A percentile compares a stretch with the other conserved stretches of the same genome.
These are phyloP conservation scores for Suillus paluster DNA, from an alignment of 768 basidiomycete species.

Conservation along the genomic window DNA sequence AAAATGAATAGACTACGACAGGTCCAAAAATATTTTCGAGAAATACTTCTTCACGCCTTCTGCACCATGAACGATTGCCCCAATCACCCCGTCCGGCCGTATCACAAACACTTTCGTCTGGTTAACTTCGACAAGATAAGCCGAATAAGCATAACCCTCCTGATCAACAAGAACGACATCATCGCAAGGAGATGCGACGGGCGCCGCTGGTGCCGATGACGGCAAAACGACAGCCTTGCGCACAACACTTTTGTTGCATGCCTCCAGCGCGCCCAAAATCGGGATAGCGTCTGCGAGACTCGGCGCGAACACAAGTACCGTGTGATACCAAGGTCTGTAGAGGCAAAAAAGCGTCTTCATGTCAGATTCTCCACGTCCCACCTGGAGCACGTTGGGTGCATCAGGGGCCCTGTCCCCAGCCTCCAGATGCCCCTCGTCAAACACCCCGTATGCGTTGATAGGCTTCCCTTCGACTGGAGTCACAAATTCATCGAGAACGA, in stretches of 20 bases:
- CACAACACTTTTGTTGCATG: neutral
- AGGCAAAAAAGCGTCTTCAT: slow-evolving; percentile 14
- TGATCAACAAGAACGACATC: slow-evolving; percentile 14
- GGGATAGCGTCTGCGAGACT: no score
- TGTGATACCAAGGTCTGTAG: slow-evolving; percentile 7
- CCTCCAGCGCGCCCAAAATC: no score
- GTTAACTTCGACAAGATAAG: slow-evolving; percentile 3
- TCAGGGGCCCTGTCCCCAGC: slow-evolving; percentile 22
- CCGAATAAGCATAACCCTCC: slow-evolving; percentile 10
- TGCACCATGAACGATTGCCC: slow-evolving; percentile 12
- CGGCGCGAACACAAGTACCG: slow-evolving; percentile 9
- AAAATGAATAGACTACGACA: no score
- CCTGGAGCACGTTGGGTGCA: slow-evolving; percentile 9
- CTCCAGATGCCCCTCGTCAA: slow-evolving; percentile 12
- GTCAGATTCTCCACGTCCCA: no score
- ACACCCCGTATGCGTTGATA: slow-evolving; percentile 12
- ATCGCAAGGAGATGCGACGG: neutral
- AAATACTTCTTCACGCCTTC: slow-evolving; percentile 17
- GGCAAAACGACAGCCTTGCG: slow-evolving; percentile 5
- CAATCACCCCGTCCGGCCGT: slow-evolving; percentile 21
- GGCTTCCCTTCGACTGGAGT: neutral
- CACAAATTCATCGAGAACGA: slow-evolving; percentile 44
- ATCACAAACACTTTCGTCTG: slow-evolving; percentile 16
- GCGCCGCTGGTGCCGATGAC: neutral
- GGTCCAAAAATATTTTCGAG: slow-evolving; percentile 4